Conservation (phyloP, 2,329 filamentous ascomycete species). For the Colletotrichum tanaceti region DNA sequence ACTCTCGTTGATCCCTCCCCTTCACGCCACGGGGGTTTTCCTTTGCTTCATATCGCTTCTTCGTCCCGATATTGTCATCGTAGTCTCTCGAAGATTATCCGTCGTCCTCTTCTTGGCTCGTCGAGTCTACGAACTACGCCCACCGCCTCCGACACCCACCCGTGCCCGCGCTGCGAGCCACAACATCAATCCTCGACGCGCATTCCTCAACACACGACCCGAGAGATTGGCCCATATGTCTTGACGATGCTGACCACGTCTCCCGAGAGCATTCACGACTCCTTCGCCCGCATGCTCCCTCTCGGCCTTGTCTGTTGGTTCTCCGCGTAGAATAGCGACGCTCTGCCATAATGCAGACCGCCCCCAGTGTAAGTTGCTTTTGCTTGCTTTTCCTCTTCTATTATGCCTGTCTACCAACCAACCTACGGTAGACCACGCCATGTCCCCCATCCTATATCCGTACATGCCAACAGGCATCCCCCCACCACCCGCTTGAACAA, state of each 20-base stretch:
- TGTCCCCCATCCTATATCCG: conserved; percentile 25
- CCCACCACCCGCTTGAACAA: conserved; percentile 20
- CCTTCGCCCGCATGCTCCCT: conserved; percentile 39
- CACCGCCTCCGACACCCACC: neutral
- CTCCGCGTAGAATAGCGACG: conserved; percentile 52
- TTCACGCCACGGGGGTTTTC: neutral
- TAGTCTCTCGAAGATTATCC: neutral
- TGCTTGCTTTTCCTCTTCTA: neutral
- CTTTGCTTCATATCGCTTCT: conserved; percentile 6
- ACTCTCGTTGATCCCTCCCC: conserved; percentile 17
- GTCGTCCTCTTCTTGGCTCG: neutral
- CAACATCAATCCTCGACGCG: conserved; percentile 20
- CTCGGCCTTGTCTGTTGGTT: conserved; percentile 28
- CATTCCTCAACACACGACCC: conserved; percentile 26
- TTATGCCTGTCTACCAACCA: neutral
- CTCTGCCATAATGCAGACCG: conserved; percentile 64
- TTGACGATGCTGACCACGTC: conserved; percentile 42
- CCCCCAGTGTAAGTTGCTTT: conserved; percentile 60
- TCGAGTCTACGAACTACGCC: conserved; percentile 1
- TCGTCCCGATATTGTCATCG: neutral
- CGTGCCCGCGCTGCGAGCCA: conserved; percentile 5
- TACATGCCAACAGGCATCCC: conserved; percentile 33
- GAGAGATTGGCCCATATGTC: conserved; percentile 41
- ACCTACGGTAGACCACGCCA: no score
- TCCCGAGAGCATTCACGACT: conserved; percentile 36